Conservation (phyloP, 208 protist genomes). For the Crithidia brevicula region DNA sequence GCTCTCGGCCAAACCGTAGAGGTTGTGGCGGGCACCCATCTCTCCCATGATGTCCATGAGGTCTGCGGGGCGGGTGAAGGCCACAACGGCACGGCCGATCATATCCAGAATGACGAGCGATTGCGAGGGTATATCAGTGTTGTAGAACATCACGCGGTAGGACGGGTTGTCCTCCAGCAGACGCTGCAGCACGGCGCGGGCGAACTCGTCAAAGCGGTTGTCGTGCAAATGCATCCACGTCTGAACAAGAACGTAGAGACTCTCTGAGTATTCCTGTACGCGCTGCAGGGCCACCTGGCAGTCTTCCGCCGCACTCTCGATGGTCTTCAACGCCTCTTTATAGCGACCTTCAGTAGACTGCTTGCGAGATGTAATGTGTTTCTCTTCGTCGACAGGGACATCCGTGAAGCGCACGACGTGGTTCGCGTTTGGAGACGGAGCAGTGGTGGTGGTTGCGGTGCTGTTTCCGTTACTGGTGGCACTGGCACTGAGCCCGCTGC, state of each 20-base stretch:
- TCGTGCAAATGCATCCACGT: constrained; percentile 29
- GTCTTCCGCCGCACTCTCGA: constrained; percentile 9
- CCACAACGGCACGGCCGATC: constrained; percentile 29
- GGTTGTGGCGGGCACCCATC: constrained; percentile 33
- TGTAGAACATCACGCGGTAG: constrained; percentile 18
- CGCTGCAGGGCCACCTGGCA: constrained; percentile 10
- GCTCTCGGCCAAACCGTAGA: constrained; percentile 12
- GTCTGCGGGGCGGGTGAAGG: constrained; percentile 13
- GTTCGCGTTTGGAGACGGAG: neutral
- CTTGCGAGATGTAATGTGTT: neutral
- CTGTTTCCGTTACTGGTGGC: too few relatives aligned
- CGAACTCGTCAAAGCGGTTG: constrained; percentile 27
- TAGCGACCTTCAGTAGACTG: constrained; percentile 14
- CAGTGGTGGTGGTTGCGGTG: too few relatives aligned
- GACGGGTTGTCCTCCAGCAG: constrained; percentile 14
- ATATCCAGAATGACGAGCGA: constrained; percentile 28
- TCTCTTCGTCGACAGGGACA: neutral
- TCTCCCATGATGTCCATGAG: constrained; percentile 33
- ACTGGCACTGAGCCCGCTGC: too few relatives aligned
- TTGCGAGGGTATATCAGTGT: constrained; percentile 2
- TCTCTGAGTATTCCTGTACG: constrained; percentile 11
- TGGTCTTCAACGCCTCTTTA: neutral
- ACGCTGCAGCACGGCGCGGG: constrained; percentile 16
- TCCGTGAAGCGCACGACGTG: neutral
- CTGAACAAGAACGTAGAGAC: constrained; percentile 19